phyloP scores from a whole-genome alignment of 345 rosid species.

The Eucalyptus marginata region DNA sequence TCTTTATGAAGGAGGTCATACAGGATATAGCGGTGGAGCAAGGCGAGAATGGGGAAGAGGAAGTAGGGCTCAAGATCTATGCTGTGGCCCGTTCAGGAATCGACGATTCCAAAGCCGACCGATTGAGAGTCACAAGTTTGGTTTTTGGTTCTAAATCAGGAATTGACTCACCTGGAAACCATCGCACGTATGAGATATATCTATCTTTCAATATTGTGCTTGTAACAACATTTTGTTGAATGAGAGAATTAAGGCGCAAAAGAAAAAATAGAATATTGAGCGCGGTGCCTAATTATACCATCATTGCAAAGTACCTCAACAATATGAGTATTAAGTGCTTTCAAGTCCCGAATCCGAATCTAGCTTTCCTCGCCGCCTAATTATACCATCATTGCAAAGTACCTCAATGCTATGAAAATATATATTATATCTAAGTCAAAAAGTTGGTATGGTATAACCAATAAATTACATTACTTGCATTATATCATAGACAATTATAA shows the following conservation, averaged over 20 bases:
- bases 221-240: neutral
- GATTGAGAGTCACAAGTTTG: neutral
- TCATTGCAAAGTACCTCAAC: neutral
- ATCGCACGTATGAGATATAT: neutral
- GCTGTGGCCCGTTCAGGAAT: neutral
- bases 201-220: neutral
- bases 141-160: neutral
- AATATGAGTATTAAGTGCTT: too few species aligned
- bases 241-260: neutral
- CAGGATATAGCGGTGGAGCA: neutral
- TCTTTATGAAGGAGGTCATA: neutral
- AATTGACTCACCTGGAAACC: neutral
- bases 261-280: neutral
- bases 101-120: neutral
- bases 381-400: neutral
- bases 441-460: neutral
- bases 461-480: fast-evolving
- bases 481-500: neutral
- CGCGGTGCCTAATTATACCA: neutral
- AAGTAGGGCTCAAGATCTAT: neutral
- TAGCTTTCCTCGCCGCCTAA: too few species aligned
- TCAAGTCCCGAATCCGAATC: too few species aligned
- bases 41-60: neutral
- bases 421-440: neutral
- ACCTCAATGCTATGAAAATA: neutral